phyloP scores from a whole-genome alignment of 768 basidiomycete species.

The Boletus bicolor region DNA sequence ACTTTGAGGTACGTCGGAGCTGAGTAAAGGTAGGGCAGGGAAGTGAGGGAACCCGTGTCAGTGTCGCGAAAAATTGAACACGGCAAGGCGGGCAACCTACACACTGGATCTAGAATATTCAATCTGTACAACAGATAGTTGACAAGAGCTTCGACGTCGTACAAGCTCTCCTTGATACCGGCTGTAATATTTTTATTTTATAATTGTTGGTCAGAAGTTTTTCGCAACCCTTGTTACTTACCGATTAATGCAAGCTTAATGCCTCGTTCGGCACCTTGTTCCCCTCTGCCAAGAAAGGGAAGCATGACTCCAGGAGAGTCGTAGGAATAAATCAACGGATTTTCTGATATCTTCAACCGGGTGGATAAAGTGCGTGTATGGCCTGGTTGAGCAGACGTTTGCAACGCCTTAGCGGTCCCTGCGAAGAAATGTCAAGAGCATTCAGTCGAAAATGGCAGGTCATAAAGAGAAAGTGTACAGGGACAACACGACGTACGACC shows the following conservation, averaged over 20 bases:
- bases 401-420: constrained; percentile 86
- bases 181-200: constrained; percentile 43
- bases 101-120: constrained; percentile 68
- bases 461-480: neutral
- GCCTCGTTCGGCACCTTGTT: constrained; percentile 83
- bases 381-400: constrained; percentile 86
- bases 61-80: constrained; percentile 4
- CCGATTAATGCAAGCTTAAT: constrained; percentile 92
- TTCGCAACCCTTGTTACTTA: constrained; percentile 40
- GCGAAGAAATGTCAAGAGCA: constrained; percentile 2
- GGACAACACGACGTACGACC: constrained; percentile 60
- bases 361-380: constrained; percentile 88
- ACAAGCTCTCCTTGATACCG: constrained; percentile 91
- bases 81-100: constrained; percentile 41
- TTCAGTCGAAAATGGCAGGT: neutral
- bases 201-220: constrained; percentile 2
- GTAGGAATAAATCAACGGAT: constrained; percentile 86
- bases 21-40: constrained; percentile 24
- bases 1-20: constrained; percentile 69
- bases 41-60: neutral
- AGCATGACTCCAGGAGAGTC: constrained; percentile 98
- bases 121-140: constrained; percentile 85
- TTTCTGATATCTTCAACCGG: constrained; percentile 76
- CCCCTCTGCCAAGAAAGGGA: constrained; percentile 86
- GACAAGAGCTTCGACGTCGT: constrained; percentile 80